A percentile compares a stretch with the other conserved stretches of the same genome.
These are phyloP conservation scores for Termitomyces sp. DNA, from an alignment of 768 basidiomycete species.

Conservation along the genomic window DNA sequence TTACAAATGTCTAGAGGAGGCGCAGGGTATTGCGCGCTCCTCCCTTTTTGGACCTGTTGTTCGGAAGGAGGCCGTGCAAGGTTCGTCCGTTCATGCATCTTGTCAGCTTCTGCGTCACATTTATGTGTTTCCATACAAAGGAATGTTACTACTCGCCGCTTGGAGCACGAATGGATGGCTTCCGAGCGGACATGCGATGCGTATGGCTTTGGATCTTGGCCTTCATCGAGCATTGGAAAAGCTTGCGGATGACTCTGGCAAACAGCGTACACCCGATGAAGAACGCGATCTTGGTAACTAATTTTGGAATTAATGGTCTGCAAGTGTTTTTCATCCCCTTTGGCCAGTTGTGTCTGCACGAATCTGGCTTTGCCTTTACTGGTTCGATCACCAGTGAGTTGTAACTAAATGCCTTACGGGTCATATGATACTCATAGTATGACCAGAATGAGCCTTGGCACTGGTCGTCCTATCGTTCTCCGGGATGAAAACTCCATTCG, in stretches of 20 bases:
- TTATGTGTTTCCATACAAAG: conserved; percentile 36
- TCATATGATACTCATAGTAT: conserved; percentile 6
- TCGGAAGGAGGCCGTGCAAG: conserved; percentile 92
- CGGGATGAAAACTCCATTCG: conserved; percentile 86
- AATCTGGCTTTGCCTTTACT: conserved; percentile 93
- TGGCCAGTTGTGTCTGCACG: conserved; percentile 80
- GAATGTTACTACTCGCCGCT: conserved; percentile 87
- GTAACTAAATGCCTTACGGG: conserved; percentile 1
- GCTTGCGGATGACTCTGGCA: conserved; percentile 71
- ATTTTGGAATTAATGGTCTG: neutral
- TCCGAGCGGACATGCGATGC: conserved; percentile 92
- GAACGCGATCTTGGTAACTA: conserved; percentile 79
- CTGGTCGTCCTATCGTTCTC: conserved; percentile 85
- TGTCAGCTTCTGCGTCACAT: conserved; percentile 14
- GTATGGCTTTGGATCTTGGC: conserved; percentile 93
- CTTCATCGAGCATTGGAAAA: conserved; percentile 91
- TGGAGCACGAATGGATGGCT: conserved; percentile 97
- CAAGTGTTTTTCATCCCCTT: conserved; percentile 1
- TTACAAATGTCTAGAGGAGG: conserved; percentile 90
- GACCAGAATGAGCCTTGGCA: conserved; percentile 83
- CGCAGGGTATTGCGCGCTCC: conserved; percentile 91
- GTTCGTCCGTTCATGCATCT: conserved; percentile 33
- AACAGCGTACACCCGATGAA: conserved; percentile 71
- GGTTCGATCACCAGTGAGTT: conserved; percentile 94
- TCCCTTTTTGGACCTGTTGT: conserved; percentile 93